These are phyloP conservation scores for Talaromyces rugulosus DNA, from an alignment of 2,329 filamentous ascomycete genomes.

Conservation along the genomic window DNA sequence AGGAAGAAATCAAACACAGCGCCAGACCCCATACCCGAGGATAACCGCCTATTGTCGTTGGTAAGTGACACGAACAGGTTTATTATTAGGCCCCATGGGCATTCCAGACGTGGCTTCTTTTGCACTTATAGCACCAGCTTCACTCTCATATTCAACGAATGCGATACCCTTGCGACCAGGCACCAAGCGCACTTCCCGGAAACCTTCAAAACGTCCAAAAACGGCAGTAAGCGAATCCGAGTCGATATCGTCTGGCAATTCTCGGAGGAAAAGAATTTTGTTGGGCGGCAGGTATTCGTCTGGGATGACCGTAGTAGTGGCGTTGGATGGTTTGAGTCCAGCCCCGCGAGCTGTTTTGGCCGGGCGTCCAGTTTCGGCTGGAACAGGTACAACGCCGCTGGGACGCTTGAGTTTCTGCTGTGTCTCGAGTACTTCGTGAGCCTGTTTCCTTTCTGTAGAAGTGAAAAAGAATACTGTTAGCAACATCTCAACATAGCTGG, in stretches of 20 bases:
- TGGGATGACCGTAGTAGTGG: conserved; percentile 70
- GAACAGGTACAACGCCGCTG: conserved; percentile 40
- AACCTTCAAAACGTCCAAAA: conserved; percentile 87
- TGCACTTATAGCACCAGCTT: conserved; percentile 82
- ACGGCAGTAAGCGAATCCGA: conserved; percentile 73
- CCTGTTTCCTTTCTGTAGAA: conserved; percentile 67
- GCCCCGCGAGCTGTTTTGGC: conserved; percentile 66
- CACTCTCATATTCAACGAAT: conserved; percentile 93
- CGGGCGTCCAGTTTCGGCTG: conserved; percentile 50
- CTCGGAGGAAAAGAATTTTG: conserved; percentile 92
- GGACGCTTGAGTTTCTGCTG: conserved; percentile 71
- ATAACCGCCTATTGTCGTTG: conserved; percentile 66
- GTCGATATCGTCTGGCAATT: conserved; percentile 81
- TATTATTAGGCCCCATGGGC: conserved; percentile 67
- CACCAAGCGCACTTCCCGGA: conserved; percentile 86
- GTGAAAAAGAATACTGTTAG: neutral
- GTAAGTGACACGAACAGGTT: conserved; percentile 91
- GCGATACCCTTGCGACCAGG: conserved; percentile 83
- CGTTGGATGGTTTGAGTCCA: conserved; percentile 72
- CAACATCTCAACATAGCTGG: conserved; percentile 13
- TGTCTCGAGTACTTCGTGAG: conserved; percentile 71
- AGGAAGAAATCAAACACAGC: neutral
- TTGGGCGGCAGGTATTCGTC: conserved; percentile 97
- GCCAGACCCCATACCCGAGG: neutral
- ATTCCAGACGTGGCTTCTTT: conserved; percentile 92